Percentiles rank a stretch among this genome's conserved stretches.
Evolutionary conservation across 164 flowering plant species (phyloP).

Genomic region (Buxus sempervirens): DNA sequence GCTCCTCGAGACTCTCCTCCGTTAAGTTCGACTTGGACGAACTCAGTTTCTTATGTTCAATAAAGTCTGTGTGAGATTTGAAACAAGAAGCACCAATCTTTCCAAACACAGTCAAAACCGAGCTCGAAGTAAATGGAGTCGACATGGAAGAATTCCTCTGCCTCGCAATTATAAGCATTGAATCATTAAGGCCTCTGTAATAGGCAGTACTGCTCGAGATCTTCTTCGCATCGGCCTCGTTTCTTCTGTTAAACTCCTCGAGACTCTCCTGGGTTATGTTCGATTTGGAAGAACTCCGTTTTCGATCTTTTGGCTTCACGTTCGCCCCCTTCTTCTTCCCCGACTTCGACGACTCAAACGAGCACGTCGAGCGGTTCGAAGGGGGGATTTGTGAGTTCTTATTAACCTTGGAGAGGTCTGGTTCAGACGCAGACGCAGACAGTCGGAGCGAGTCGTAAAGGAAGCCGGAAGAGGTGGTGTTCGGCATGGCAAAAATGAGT

Average conservation of each 20-base stretch:
- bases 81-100: too few relatives aligned
- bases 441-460: neutral
- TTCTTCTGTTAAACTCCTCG: conserved; percentile 22
- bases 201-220: conserved; percentile 28
- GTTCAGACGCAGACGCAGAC: neutral
- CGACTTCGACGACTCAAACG: neutral
- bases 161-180: conserved; percentile 16
- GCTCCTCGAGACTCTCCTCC: conserved; percentile 26
- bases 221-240: conserved; percentile 4
- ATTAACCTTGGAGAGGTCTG: conserved; percentile 3
- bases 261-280: conserved; percentile 30
- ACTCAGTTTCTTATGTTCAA: too few relatives aligned
- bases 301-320: neutral
- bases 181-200: conserved; percentile 36
- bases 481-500: conserved; percentile 14
- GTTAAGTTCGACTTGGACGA: conserved; percentile 25
- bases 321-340: neutral
- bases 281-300: neutral
- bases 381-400: neutral
- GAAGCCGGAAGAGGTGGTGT: neutral
- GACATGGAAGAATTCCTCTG: neutral
- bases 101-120: conserved; percentile 20
- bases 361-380: neutral
- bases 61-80: too few relatives aligned
- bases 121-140: conserved; percentile 17